A percentile compares a stretch with the other conserved stretches of the same genome.
These are phyloP conservation scores for Paraphaeosphaeria sporulosa DNA, from an alignment of 2,329 filamentous ascomycete species.

Conservation along the genomic window DNA sequence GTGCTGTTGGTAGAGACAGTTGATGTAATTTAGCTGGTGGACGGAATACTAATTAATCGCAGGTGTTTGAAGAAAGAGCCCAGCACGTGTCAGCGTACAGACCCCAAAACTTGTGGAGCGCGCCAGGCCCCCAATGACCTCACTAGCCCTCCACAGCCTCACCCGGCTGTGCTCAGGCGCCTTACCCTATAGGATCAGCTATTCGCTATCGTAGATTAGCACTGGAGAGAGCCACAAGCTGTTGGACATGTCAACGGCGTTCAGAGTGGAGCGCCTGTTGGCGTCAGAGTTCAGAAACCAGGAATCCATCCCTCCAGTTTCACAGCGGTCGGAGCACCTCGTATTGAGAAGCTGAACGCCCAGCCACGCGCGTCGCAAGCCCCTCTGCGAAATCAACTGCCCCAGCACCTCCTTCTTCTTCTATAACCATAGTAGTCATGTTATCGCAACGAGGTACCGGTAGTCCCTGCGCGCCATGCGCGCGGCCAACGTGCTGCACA, in stretches of 20 bases:
- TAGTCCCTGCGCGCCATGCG: neutral
- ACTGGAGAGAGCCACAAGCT: neutral
- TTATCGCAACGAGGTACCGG: conserved; percentile 4
- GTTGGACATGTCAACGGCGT: neutral
- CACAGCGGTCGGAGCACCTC: neutral
- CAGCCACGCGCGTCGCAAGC: neutral
- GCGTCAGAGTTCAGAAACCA: neutral
- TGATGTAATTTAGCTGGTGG: too few relatives aligned
- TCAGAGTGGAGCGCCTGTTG: neutral
- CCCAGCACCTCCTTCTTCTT: neutral
- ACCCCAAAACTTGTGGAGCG: neutral
- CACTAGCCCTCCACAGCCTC: neutral
- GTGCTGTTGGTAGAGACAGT: too few relatives aligned
- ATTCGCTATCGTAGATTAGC: neutral
- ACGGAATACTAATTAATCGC: too few relatives aligned
- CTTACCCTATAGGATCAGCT: neutral
- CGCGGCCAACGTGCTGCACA: neutral
- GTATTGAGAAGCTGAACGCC: neutral
- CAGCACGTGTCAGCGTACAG: too few relatives aligned
- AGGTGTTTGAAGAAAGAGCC: too few relatives aligned
- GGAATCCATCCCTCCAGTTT: conserved; percentile 6
- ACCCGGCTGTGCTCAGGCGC: neutral
- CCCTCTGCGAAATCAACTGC: neutral
- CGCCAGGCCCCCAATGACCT: neutral
- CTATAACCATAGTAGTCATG: neutral